Percentiles rank a stretch among this genome's conserved stretches.
phyloP scores from a whole-genome alignment of 75 land plant genomes.

The Cunninghamia lanceolata region DNA sequence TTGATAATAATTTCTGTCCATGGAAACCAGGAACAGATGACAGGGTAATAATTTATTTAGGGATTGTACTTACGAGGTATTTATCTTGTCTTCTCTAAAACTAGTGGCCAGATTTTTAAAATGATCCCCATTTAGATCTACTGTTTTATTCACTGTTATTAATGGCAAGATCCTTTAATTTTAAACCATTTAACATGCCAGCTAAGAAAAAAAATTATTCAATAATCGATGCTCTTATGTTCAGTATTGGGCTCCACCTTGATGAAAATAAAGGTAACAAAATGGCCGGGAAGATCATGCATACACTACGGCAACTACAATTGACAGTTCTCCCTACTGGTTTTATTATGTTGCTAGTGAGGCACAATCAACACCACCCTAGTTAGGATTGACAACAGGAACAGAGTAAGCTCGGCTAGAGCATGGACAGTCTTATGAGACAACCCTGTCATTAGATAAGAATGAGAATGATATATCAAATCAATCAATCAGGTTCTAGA shows the following conservation, averaged over 20 bases:
- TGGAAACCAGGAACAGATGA: neutral
- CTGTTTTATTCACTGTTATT: no score
- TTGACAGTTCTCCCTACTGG: no score
- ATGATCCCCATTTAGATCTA: no score
- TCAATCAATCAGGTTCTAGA: neutral
- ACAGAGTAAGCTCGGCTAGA: neutral
- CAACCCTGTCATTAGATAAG: neutral
- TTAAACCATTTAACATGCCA: no score
- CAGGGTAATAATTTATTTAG: neutral
- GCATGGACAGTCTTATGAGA: neutral
- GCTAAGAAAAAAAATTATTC: no score
- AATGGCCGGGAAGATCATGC: neutral
- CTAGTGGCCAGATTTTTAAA: no score
- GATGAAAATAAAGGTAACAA: no score
- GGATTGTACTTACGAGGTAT: no score
- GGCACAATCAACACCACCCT: neutral
- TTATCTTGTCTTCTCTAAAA: neutral
- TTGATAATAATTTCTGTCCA: neutral
- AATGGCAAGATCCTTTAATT: no score
- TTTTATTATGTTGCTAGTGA: neutral
- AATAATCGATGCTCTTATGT: no score
- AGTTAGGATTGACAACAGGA: neutral
- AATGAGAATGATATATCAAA: neutral
- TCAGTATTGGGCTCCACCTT: no score
- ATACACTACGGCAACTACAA: no score